Percentiles rank a stretch among this genome's conserved stretches.
These are phyloP conservation scores for Yamadazyma buinensis DNA, from an alignment of 1,139 yeast species.

Conservation along the genomic window DNA sequence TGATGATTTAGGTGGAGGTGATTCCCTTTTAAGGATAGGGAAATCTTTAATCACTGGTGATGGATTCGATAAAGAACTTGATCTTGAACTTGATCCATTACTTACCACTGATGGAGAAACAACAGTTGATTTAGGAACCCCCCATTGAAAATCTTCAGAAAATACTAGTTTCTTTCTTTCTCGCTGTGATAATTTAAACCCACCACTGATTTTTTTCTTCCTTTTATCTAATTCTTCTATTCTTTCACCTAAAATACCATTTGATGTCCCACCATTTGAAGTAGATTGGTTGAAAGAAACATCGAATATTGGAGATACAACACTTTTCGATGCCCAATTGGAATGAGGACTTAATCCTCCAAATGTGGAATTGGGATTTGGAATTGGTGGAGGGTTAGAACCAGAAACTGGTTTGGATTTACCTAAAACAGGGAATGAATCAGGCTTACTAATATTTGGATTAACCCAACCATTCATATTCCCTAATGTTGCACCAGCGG, in stretches of 20 bases:
- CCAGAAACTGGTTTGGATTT: slow-evolving; percentile 1
- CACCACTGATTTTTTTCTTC: slow-evolving; percentile 35
- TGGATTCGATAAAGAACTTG: not conserved
- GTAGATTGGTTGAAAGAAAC: not conserved
- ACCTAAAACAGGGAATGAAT: slow-evolving; percentile 6
- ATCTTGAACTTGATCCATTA: not conserved
- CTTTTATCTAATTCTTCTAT: slow-evolving; percentile 9
- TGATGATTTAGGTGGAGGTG: not conserved
- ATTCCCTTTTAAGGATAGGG: slow-evolving; percentile 1
- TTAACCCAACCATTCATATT: not conserved
- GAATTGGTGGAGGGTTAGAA: not conserved
- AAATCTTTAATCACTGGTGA: not conserved
- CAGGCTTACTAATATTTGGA: not conserved
- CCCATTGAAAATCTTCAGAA: slow-evolving; percentile 2
- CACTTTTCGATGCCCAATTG: slow-evolving; percentile 27
- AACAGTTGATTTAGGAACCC: slow-evolving; percentile 1
- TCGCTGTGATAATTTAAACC: slow-evolving; percentile 45
- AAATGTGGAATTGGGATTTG: not conserved
- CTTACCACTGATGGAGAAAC: not conserved
- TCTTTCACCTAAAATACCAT: not conserved
- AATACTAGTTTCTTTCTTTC: slow-evolving; percentile 40
- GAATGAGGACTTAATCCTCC: slow-evolving; percentile 27
- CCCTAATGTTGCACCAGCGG: not conserved
- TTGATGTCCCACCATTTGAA: slow-evolving; percentile 1
- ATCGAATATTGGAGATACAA: slow-evolving; percentile 14